Conservation (phyloP, 352 stramenopile genomes). For the Vaucheria bursata region DNA sequence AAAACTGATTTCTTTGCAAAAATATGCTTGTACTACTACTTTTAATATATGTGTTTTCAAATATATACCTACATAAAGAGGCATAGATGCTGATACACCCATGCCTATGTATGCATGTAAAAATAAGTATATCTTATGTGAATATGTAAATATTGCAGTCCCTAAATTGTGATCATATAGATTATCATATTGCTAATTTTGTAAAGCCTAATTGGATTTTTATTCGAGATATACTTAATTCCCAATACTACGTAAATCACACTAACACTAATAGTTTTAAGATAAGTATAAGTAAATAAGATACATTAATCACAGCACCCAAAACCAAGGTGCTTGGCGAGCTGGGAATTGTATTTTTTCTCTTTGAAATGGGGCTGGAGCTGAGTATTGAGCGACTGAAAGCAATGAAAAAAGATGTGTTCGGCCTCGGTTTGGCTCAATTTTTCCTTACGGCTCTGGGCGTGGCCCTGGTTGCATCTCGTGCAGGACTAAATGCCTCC, state of each 20-base stretch:
- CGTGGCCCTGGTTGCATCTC: constrained; percentile 49
- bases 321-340: constrained; percentile 58
- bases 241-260: not conserved
- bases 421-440: constrained; percentile 63
- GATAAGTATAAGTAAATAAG: not conserved
- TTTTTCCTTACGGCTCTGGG: constrained; percentile 56
- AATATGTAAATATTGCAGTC: no score
- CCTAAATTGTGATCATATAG: no score
- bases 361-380: constrained; percentile 79
- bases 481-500: constrained; percentile 24
- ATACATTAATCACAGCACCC: not conserved
- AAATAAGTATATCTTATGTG: no score
- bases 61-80: no score
- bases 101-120: no score
- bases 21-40: no score
- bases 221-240: no score
- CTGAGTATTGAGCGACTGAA: constrained; percentile 61
- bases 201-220: no score
- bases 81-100: no score
- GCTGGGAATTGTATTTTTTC: constrained; percentile 74
- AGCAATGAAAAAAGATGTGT: constrained; percentile 70
- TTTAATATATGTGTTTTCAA: no score
- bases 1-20: no score
- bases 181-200: no score
- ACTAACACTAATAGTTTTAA: not conserved